phyloP scores from a whole-genome alignment of 208 protist genomes.

The Trichomonas vaginalis region DNA sequence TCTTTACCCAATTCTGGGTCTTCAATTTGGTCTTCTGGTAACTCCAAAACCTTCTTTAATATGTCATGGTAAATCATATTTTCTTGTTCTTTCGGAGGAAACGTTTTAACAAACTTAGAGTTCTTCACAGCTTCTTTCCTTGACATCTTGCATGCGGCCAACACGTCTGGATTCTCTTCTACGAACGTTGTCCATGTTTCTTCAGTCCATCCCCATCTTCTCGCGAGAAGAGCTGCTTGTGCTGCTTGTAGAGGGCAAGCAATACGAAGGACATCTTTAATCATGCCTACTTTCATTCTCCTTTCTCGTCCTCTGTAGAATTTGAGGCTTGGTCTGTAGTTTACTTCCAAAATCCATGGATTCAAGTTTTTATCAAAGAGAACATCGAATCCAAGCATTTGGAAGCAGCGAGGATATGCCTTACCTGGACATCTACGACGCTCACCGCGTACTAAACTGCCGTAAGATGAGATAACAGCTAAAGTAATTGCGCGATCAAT shows the following conservation, averaged over 20 bases:
- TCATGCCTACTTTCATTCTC: neutral
- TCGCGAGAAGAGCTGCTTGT: neutral
- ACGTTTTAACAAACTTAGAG: neutral
- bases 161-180: neutral
- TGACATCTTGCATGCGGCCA: neutral
- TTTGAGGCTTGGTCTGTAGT: constrained; percentile 73
- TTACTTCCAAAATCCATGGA: constrained; percentile 82
- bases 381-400: constrained; percentile 83
- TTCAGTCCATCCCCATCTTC: neutral
- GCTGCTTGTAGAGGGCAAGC: neutral
- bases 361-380: constrained; percentile 66
- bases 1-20: neutral
- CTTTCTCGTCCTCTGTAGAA: neutral
- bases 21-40: neutral
- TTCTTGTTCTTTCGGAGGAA: neutral
- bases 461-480: neutral
- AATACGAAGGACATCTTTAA: neutral
- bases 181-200: neutral
- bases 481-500: neutral
- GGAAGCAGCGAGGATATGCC: constrained; percentile 54
- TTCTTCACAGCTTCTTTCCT: neutral
- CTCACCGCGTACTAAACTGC: neutral
- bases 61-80: neutral
- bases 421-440: neutral
- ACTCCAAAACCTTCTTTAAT: neutral